Evolutionary conservation across 306 rosid genomes (phyloP), one percentile per base, ranked within the genome.

Genomic region (Castanea mollissima): DNA sequence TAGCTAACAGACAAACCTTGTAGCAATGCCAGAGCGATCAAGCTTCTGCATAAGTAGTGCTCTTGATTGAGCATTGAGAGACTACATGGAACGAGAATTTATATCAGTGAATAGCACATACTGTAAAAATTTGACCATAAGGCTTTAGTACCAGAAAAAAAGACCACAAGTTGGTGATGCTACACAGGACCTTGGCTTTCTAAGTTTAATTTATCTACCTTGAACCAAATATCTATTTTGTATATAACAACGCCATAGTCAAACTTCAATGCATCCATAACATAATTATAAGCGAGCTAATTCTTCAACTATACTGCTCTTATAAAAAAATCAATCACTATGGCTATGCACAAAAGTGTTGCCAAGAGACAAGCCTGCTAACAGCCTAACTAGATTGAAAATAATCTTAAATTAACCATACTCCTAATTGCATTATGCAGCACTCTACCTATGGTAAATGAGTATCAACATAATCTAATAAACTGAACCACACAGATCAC

Each of bases 51-150:
- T 95, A 46, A 95, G 96, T 84, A 91, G 41, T 63, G 97, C 98
- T 83, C 99, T 91, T 74, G 99, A 95, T 76, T 95, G 99, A 49
- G 98, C 98, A 90, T 95, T 95, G 80, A 95, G 85, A 71, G 98
- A 74, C 99, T 95, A 87, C 86, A 93, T 41, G 64, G 6, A 76
- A 27, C 79, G 60, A 72, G 10, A 75, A 62, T 21, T 14, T 38
- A 58, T 57, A 67, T 80, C 56, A 85, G 80, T 51, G 57, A 76
- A 49, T 13, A 52, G 64, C 14, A 51, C 9, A 31, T 25, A 67
- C 73, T 34, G 51, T 60, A 74, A 35, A 32, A 58, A 52, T 77
- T 76, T 46, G n/a, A 21, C 29, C 14, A 35, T 2, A 15, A 34
- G 16, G 23, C 54, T 18, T 64, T 11, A 25, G n/a, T 57, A 38